phyloP scores from a whole-genome alignment of 2,329 filamentous ascomycete species.

The Diaporthe eres region DNA sequence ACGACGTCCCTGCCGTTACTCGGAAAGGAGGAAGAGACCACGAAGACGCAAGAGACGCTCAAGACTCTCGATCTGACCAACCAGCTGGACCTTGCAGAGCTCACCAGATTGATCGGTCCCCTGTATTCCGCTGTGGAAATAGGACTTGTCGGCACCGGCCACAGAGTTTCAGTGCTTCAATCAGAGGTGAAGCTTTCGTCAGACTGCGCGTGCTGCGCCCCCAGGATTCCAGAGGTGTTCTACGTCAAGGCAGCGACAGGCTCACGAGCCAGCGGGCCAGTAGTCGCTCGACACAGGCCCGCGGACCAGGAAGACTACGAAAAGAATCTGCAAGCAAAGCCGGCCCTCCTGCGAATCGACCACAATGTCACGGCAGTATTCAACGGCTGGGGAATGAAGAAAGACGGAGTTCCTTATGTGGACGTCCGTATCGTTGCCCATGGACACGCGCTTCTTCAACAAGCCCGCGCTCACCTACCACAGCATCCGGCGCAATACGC shows the following conservation, averaged over 20 bases:
- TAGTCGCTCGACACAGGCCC: slow-evolving; percentile 22
- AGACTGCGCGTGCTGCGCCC: slow-evolving; percentile 27
- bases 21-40: neutral
- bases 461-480: slow-evolving; percentile 37
- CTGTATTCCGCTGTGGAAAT: slow-evolving; percentile 36
- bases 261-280: neutral
- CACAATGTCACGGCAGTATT: slow-evolving; percentile 14
- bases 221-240: slow-evolving; percentile 17
- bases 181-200: neutral
- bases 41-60: slow-evolving; percentile 7
- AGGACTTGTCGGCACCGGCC: slow-evolving; percentile 13
- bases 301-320: slow-evolving; percentile 29
- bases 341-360: slow-evolving; percentile 33
- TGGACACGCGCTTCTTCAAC: slow-evolving; percentile 36
- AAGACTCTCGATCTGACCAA: slow-evolving; percentile 36
- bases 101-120: slow-evolving; percentile 33
- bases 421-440: slow-evolving; percentile 34
- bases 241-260: slow-evolving; percentile 10
- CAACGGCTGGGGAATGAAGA: slow-evolving; percentile 7
- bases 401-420: slow-evolving; percentile 7
- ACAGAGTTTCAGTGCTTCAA: slow-evolving; percentile 13
- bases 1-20: slow-evolving; percentile 38
- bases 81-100: slow-evolving; percentile 39
- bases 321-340: slow-evolving; percentile 2
- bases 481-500: slow-evolving; percentile 27